Conservation (phyloP, 176 grass and related monocot species). For the Melocanna baccifera region DNA sequence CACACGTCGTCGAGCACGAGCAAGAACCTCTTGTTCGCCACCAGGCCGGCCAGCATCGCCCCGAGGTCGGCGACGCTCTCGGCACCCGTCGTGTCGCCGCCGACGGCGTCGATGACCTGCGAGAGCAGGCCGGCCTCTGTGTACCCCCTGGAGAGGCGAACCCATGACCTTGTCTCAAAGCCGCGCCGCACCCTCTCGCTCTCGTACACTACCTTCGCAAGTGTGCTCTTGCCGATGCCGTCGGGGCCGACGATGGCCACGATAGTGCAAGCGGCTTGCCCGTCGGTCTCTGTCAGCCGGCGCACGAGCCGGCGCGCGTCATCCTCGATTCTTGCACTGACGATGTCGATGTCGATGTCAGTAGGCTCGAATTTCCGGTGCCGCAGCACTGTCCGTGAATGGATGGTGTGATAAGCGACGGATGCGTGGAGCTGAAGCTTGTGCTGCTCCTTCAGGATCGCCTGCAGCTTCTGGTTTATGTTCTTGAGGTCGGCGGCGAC, state of each 20-base stretch:
- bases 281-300: constrained; percentile 18
- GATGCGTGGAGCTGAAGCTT: constrained; percentile 42
- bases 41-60: constrained; percentile 21
- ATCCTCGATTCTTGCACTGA: constrained; percentile 40
- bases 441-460: constrained; percentile 38
- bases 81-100: constrained; percentile 32
- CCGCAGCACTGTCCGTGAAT: not conserved
- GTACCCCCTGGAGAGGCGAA: constrained; percentile 34
- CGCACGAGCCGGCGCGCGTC: constrained; percentile 29
- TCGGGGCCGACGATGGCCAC: constrained; percentile 45
- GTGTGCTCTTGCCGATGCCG: constrained; percentile 69
- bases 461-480: constrained; percentile 47
- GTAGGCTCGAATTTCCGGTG: not conserved
- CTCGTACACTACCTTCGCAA: constrained; percentile 49
- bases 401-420: not conserved
- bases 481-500: constrained; percentile 33
- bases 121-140: constrained; percentile 47
- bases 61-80: constrained; percentile 30
- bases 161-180: constrained; percentile 46
- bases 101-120: constrained; percentile 42
- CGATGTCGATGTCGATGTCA: not conserved
- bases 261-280: constrained; percentile 13
- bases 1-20: constrained; percentile 64
- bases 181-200: constrained; percentile 45
- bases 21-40: constrained; percentile 44